Evolutionary conservation across 192 early-diverging fungal genomes (phyloP).

Genomic region (Entomortierella lignicola): DNA sequence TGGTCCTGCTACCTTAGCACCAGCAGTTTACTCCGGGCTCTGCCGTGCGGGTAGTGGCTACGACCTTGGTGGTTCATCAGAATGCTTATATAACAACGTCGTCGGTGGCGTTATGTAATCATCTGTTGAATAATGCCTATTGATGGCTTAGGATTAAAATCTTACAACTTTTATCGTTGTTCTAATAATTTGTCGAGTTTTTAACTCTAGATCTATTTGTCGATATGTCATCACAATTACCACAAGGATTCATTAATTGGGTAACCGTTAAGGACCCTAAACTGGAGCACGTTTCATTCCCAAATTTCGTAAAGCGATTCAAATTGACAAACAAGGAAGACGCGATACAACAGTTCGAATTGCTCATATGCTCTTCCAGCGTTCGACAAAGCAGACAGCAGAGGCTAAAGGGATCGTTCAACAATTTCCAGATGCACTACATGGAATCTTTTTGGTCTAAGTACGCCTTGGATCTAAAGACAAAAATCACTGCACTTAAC

Average conservation of each 20-base stretch:
- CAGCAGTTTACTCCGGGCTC: constrained; percentile 3
- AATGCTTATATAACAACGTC: not conserved
- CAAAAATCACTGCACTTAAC: too few relatives aligned
- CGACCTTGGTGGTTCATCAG: constrained; percentile 6
- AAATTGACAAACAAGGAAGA: not conserved
- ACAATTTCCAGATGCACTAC: not conserved
- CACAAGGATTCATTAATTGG: constrained; percentile 1
- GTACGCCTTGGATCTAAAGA: too few relatives aligned
- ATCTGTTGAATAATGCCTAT: not conserved
- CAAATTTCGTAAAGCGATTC: not conserved
- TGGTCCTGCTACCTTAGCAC: not conserved
- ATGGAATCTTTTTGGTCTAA: too few relatives aligned
- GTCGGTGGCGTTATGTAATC: not conserved
- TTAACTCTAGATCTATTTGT: not conserved
- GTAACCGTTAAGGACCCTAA: not conserved
- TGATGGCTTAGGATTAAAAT: too few relatives aligned
- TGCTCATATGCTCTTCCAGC: not conserved
- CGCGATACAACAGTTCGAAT: not conserved
- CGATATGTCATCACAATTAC: not conserved
- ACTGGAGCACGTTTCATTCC: not conserved
- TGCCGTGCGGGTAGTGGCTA: not conserved
- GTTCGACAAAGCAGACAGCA: not conserved
- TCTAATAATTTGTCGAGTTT: not conserved
- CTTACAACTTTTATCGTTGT: too few relatives aligned
- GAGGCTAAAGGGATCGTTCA: not conserved